phyloP scores from a whole-genome alignment of 1,284 basidiomycete species.

The Trichosporon sp. region DNA sequence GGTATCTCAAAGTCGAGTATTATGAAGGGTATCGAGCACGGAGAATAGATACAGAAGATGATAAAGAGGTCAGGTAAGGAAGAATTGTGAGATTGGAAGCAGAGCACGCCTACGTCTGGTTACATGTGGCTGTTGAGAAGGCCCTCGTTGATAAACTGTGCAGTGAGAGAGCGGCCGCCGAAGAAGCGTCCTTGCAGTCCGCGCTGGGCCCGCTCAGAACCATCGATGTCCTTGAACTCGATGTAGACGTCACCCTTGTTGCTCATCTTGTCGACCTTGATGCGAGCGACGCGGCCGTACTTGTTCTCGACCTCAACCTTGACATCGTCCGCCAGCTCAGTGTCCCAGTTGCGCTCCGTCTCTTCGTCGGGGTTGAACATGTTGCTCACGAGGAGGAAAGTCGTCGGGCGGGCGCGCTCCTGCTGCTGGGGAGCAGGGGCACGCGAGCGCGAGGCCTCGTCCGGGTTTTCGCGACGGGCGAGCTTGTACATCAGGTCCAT shows the following conservation, averaged over 20 bases:
- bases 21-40: not conserved
- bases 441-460: slow-evolving; percentile 13
- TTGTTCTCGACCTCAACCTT: slow-evolving; percentile 89
- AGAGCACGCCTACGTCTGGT: too few species aligned
- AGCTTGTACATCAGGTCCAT: slow-evolving; percentile 99
- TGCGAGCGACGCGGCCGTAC: slow-evolving; percentile 81
- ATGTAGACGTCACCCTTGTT: slow-evolving; percentile 96
- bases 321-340: slow-evolving; percentile 92
- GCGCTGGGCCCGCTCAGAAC: slow-evolving; percentile 79
- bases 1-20: not conserved
- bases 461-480: slow-evolving; percentile 65
- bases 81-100: not conserved
- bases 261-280: slow-evolving; percentile 87
- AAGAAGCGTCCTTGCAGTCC: slow-evolving; percentile 95
- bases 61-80: not conserved
- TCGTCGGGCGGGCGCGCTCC: slow-evolving; percentile 67
- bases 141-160: slow-evolving; percentile 82
- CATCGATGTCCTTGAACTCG: slow-evolving; percentile 78
- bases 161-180: slow-evolving; percentile 82
- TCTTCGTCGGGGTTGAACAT: slow-evolving; percentile 99
- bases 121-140: slow-evolving; percentile 80
- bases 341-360: slow-evolving; percentile 94
- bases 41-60: not conserved
- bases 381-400: slow-evolving; percentile 83
- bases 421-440: slow-evolving; percentile 56